Percentiles rank a stretch among this genome's conserved stretches.
Evolutionary conservation across 768 basidiomycete genomes (phyloP).

Genomic region (Suillus placidus): DNA sequence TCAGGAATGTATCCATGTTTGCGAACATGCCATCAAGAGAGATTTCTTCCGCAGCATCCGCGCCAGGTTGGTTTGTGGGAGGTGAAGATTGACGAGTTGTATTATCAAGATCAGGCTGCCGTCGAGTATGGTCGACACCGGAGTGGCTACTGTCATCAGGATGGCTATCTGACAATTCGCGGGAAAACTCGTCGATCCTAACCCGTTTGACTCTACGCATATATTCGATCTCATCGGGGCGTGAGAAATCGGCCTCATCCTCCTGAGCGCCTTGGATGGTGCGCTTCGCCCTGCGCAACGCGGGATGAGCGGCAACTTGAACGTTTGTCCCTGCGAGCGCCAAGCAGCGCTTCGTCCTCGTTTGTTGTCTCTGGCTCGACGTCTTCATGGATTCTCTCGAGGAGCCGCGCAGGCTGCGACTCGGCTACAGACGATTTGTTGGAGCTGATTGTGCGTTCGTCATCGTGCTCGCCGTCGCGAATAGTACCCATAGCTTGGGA

Average conservation of each 20-base stretch:
- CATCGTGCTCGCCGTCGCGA: not conserved
- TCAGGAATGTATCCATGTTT: constrained; percentile 23
- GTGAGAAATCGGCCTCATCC: not conserved
- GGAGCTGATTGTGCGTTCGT: constrained; percentile 1
- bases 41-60: constrained; percentile 3
- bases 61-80: not conserved
- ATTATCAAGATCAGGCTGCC: not conserved
- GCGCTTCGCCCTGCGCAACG: constrained; percentile 3
- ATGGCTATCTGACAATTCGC: not conserved
- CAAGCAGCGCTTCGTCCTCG: not conserved
- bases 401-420: not conserved
- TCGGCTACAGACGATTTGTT: not conserved
- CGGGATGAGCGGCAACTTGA: not conserved
- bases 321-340: not conserved
- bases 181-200: not conserved
- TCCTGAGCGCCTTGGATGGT: not conserved
- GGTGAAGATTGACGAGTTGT: not conserved
- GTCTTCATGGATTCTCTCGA: constrained; percentile 1
- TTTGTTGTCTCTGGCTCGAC: constrained; percentile 2
- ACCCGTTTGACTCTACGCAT: not conserved
- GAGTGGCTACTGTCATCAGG: not conserved
- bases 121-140: not conserved
- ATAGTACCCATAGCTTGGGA: not conserved
- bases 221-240: not conserved
- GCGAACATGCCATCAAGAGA: constrained; percentile 23